Base-by-base conservation (phyloP, 2,329 filamentous ascomycete genomes). In the Metarhizium sp. region DNA sequence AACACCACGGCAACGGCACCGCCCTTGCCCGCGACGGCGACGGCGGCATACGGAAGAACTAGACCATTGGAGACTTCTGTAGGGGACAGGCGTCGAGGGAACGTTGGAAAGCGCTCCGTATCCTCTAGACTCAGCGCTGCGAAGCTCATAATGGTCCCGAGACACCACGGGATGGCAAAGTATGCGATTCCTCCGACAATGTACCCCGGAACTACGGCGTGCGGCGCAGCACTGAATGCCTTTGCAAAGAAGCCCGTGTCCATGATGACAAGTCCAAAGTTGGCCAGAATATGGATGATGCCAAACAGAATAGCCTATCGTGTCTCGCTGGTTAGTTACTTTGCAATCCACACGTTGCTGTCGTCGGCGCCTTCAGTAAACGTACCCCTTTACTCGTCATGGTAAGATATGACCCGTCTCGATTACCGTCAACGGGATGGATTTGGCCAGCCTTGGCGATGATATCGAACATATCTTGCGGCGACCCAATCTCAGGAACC, bases 1-100 rank as follows among this genome's bases (percentile, higher is more conserved):
- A 90, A 70, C 0, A 88, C 73, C 1, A 86, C 82, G 0, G 84
- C 86, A 1, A 79, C 82, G 0, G 86, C 86, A 50, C 87, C 87
- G 8, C 86, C 86, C 59, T 83, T 85, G 0, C 87, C 87, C 2
- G 88, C 77, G 32, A 90, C 69, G 2, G 86, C 84, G 30, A 87
- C 51, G 11, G 51, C 84, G 2, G 84, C 86, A 57, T 87, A 84
- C 0, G 87, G 86, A 2, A 90, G 72, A 0, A 88, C 86, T 0
- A 90, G 73, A 0, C 86, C 86, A 14, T 84, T 84, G 2, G 78
- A 81, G 3, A 90, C 80, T 60, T 90, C 85, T 1, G 74, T 71
- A 0, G 77, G 65, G 14, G 76, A 74, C 75, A 89, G 82, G 10
- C 81, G 69, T 4, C 75, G 62, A 2, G 79, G 79, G 50, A 75